A percentile compares a stretch with the other conserved stretches of the same genome.
Conservation (phyloP, 768 basidiomycete genomes). For the Suillus luteus region DNA sequence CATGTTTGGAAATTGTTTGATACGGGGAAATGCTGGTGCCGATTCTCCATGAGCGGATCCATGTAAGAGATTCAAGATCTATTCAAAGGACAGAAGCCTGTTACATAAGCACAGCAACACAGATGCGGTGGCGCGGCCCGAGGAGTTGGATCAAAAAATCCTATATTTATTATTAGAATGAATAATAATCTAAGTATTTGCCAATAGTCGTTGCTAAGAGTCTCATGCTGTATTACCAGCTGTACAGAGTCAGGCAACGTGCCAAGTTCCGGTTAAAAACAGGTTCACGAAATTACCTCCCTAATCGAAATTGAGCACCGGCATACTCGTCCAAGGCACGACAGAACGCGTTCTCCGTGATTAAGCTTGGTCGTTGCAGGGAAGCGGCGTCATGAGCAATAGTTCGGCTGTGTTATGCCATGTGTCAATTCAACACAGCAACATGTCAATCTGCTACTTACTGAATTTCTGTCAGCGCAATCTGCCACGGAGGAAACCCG, state of each 20-base stretch:
- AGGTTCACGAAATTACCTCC: slow-evolving; percentile 49
- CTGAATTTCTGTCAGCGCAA: slow-evolving; percentile 80
- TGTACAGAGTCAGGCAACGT: neutral
- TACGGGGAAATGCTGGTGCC: neutral
- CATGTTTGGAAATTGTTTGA: neutral
- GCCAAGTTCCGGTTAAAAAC: neutral
- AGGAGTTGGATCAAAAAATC: too few species aligned
- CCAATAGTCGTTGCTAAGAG: neutral
- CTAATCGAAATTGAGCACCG: slow-evolving; percentile 75
- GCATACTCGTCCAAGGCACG: slow-evolving; percentile 75
- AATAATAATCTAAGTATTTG: neutral
- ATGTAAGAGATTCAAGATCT: neutral
- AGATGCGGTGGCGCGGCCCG: too few species aligned
- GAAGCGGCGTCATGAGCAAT: slow-evolving; percentile 17
- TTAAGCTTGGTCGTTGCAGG: slow-evolving; percentile 15
- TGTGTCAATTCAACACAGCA: neutral
- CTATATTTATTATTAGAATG: neutral
- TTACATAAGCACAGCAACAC: neutral
- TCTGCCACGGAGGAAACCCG: slow-evolving; percentile 86
- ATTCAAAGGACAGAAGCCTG: too few species aligned
- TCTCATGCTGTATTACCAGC: too few species aligned
- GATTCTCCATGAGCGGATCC: neutral
- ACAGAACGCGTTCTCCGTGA: slow-evolving; percentile 63
- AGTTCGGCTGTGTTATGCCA: slow-evolving; percentile 23
- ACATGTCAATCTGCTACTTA: slow-evolving; percentile 37